phyloP scores from a whole-genome alignment of 192 early-diverging fungal genomes.

The Thoreauomyces humboldtii region DNA sequence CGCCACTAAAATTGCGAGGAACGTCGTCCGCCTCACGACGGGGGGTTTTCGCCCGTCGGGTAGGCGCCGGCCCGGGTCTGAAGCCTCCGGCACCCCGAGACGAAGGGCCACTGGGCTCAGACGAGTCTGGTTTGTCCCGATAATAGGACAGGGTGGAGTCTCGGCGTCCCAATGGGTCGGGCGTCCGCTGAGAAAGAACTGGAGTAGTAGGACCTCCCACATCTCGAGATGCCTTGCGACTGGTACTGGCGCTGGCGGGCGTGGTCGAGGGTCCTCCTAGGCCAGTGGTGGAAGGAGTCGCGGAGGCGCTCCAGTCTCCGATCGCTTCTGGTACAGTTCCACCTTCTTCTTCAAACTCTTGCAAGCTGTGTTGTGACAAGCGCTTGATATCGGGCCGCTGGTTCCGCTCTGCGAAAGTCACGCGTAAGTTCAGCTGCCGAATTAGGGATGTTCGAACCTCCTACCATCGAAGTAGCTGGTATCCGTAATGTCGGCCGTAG shows the following conservation, averaged over 20 bases:
- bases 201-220: background rate
- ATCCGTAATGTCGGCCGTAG: slow-evolving; percentile 74
- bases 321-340: background rate
- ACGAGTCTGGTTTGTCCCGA: too few species aligned
- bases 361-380: slow-evolving; percentile 46
- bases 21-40: background rate
- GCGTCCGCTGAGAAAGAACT: too few species aligned
- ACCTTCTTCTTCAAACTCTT: slow-evolving; percentile 7
- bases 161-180: too few species aligned
- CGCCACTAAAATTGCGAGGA: background rate
- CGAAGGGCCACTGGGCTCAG: background rate
- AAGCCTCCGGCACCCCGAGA: background rate
- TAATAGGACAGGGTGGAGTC: slow-evolving; percentile 19
- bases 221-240: background rate
- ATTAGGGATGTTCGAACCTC: too few species aligned
- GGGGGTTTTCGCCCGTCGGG: slow-evolving; percentile 1
- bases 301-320: background rate
- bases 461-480: slow-evolving; percentile 90
- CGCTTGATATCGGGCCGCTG: slow-evolving; percentile 76
- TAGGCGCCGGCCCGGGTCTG: background rate
- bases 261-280: background rate
- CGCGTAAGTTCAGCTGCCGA: background rate
- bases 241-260: background rate
- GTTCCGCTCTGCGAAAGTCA: slow-evolving; percentile 69
- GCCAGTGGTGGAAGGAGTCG: background rate